Percentiles rank a stretch among this genome's conserved stretches.
These are phyloP conservation scores for Hypericum androsaemum DNA, from an alignment of 345 rosid genomes.

Conservation along the genomic window DNA sequence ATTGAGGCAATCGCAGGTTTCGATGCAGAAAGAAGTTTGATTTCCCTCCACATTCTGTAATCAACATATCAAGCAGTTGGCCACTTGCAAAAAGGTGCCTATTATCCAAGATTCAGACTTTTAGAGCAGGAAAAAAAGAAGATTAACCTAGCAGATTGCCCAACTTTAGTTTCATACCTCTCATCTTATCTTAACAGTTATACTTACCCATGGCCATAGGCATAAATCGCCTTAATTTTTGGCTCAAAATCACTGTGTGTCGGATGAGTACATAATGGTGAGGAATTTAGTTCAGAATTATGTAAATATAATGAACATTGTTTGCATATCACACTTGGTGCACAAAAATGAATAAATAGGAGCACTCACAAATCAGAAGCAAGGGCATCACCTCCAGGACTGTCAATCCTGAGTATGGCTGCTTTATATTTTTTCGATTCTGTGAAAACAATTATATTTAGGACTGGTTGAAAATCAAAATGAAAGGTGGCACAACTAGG, in stretches of 20 bases:
- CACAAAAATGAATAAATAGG: not conserved
- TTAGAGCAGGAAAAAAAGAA: not conserved
- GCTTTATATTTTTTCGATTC: slow-evolving; percentile 78
- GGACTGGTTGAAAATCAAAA: not conserved
- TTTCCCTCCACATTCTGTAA: slow-evolving; percentile 92
- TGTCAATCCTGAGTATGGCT: slow-evolving; percentile 79
- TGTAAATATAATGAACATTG: no score
- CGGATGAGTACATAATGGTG: no score
- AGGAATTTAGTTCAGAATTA: no score
- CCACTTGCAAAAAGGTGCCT: not conserved
- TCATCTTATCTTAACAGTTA: no score
- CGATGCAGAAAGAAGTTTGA: slow-evolving; percentile 64
- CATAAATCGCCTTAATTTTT: no score
- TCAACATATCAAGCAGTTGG: not conserved
- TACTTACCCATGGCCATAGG: no score
- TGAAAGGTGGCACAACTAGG: not conserved
- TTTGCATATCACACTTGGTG: no score
- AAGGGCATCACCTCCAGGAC: slow-evolving; percentile 98
- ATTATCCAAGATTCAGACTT: slow-evolving; percentile 12
- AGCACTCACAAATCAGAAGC: slow-evolving; percentile 97
- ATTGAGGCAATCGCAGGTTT: slow-evolving; percentile 88
- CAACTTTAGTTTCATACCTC: no score
- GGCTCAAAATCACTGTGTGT: no score
- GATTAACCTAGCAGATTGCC: no score
- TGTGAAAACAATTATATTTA: slow-evolving; percentile 12